Conservation (phyloP, 2,329 filamentous ascomycete genomes). For the Ophiocordyceps sinensis region DNA sequence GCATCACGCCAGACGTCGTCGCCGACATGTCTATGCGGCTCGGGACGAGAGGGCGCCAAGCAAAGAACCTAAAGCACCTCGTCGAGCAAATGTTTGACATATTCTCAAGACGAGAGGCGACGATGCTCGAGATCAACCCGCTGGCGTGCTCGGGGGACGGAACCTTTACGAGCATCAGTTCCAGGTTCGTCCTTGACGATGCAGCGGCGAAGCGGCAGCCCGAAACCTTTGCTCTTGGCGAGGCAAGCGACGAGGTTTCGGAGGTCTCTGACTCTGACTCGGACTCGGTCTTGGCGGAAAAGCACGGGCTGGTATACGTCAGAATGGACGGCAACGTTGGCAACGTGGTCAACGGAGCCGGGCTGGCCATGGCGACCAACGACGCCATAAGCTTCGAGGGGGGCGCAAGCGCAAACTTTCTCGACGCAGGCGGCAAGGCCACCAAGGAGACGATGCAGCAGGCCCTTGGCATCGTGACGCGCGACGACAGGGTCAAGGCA, state of each 20-base stretch:
- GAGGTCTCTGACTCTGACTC: conserved; percentile 14
- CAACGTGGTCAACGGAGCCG: conserved; percentile 78
- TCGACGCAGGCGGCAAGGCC: conserved; percentile 82
- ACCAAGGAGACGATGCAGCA: conserved; percentile 68
- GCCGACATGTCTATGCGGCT: conserved; percentile 4
- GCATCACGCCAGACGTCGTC: conserved; percentile 12
- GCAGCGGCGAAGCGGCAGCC: conserved; percentile 26
- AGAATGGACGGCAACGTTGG: conserved; percentile 51
- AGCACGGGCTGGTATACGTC: conserved; percentile 67
- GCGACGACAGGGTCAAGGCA: conserved; percentile 56
- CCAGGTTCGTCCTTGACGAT: conserved; percentile 33
- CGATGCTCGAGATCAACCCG: conserved; percentile 26
- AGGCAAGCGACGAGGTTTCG: conserved; percentile 15
- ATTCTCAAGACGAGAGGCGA: conserved; percentile 32
- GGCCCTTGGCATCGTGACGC: conserved; percentile 59
- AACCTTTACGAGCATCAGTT: conserved; percentile 17
- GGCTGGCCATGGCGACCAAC: conserved; percentile 81
- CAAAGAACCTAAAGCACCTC: conserved; percentile 7
- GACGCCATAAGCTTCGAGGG: conserved; percentile 59
- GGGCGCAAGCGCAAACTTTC: conserved; percentile 64
- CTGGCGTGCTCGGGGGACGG: conserved; percentile 16
- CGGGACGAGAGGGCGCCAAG: background rate
- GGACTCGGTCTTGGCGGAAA: conserved; percentile 24
- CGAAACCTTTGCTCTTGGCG: conserved; percentile 22
- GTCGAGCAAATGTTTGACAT: conserved; percentile 15